Evolutionary conservation across 805 yeast genomes (phyloP).

Genomic region (Saturnispora zaruensis): DNA sequence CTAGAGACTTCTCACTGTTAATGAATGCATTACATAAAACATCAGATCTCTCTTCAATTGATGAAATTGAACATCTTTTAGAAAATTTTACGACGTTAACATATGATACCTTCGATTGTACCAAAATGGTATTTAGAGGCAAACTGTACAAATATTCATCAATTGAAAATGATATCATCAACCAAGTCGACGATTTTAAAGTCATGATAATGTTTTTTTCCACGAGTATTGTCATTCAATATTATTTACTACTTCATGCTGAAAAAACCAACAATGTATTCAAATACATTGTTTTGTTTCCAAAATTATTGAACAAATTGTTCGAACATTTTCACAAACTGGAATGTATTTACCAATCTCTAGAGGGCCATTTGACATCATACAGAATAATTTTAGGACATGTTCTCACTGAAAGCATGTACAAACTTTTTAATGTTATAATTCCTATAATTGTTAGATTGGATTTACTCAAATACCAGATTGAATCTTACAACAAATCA

Average conservation of each 20-base stretch:
- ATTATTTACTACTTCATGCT: conserved; percentile 15
- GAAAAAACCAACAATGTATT: conserved; percentile 10
- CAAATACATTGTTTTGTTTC: conserved; percentile 1
- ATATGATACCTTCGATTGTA: conserved; percentile 1
- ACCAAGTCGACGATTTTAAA: conserved; percentile 8
- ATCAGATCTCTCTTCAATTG: conserved; percentile 14
- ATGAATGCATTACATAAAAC: conserved; percentile 9
- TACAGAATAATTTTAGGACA: conserved; percentile 3
- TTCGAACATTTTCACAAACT: not conserved
- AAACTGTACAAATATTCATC: conserved; percentile 1
- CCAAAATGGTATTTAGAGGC: not conserved
- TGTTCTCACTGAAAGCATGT: conserved; percentile 2
- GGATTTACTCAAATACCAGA: conserved; percentile 5
- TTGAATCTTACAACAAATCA: conserved; percentile 2
- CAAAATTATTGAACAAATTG: not conserved
- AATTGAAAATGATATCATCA: not conserved
- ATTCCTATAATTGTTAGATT: conserved; percentile 9
- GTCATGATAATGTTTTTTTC: conserved; percentile 6
- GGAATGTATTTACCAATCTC: not conserved
- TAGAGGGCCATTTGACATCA: not conserved
- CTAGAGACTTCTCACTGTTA: conserved; percentile 15
- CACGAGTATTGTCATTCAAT: conserved; percentile 10
- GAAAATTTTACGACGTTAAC: conserved; percentile 10
- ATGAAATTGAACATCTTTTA: conserved; percentile 17
- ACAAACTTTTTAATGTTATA: conserved; percentile 2